Evolutionary conservation across 805 yeast species (phyloP).

Genomic region (Candida sphagnicola): DNA sequence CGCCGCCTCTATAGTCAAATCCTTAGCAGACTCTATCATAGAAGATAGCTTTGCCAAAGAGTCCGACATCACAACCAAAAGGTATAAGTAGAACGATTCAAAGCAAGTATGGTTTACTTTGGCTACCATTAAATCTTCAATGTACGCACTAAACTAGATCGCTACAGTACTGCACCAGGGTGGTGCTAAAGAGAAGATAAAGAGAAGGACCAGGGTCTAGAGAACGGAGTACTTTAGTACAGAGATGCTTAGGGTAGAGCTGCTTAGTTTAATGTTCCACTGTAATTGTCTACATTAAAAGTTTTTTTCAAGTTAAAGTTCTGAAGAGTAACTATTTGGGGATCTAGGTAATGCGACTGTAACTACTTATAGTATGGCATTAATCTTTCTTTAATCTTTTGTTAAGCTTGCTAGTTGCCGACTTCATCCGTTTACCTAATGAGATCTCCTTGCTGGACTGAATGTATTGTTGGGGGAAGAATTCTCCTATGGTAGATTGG

Average conservation of each 20-base stretch:
- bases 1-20: conserved; percentile 78
- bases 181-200: too few relatives aligned
- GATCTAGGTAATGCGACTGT: too few relatives aligned
- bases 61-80: conserved; percentile 27
- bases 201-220: too few relatives aligned
- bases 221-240: too few relatives aligned
- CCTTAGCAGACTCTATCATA: conserved; percentile 76
- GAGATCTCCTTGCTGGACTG: conserved; percentile 43
- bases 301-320: neutral
- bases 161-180: too few relatives aligned
- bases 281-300: neutral
- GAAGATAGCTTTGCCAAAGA: conserved; percentile 62
- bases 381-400: conserved; percentile 13
- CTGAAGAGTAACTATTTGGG: too few relatives aligned
- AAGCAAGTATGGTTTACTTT: too few relatives aligned
- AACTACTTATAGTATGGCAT: conserved; percentile 1
- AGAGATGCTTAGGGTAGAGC: too few relatives aligned
- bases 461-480: conserved; percentile 58
- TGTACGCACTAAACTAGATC: too few relatives aligned
- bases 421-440: conserved; percentile 58
- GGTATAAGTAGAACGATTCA: too few relatives aligned
- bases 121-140: neutral
- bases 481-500: conserved; percentile 62
- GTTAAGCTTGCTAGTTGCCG: conserved; percentile 51
- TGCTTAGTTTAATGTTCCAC: too few relatives aligned